Base-by-base conservation (phyloP, 768 basidiomycete genomes). In the Collybiopsis luxurians region DNA sequence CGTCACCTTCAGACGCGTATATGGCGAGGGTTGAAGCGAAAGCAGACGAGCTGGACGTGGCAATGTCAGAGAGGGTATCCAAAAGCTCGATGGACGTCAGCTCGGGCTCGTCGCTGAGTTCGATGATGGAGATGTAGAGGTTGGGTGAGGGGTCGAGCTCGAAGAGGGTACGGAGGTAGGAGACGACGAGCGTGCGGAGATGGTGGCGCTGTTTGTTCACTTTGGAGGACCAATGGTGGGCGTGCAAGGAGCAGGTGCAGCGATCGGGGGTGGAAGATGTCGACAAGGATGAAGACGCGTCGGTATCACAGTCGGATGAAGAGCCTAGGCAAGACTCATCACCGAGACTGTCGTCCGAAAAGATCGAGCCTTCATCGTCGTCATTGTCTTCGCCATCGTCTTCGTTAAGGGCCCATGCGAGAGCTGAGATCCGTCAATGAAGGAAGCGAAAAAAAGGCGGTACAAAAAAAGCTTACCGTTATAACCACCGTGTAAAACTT, bases 401-500 rank as follows among this genome's bases (percentile, higher is more conserved):
- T 17, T 17, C 15, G 19, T 38, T 19, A 28, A 7, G 19, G 21
- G 19, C 12, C 31, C 31, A 26, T 17, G 5, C 40, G 23, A 26
- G 15, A 51, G 31, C 2, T 23, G 15, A 36, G 23, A 0, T 36
- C 11, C 12, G 23, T 11, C 21, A 23, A 31, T 12, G 21, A 26
- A 30, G 12, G 34, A 31, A 26, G 49, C 58, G 59, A 40, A 34
- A 34, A 34, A 13, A 34, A 34, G 13, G 13, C 5, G 31, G 13
- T 6, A 34, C 6, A 34, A 40, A 4, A 40, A 43, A 60, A 51
- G 50, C 78, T 60, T 59, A 79, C 79, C 60, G 60, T 62, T 71
- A 17, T 61, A 69, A 1, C 86, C 86, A n/a, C 85, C 85, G 26
- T 75, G 74, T 5, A 88, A 59, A 47, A 89, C 64, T 27, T 72